Percentiles rank a stretch among this genome's conserved stretches.
These are phyloP conservation scores for Ilex asprella DNA, from an alignment of 257 asterid species.

Conservation along the genomic window DNA sequence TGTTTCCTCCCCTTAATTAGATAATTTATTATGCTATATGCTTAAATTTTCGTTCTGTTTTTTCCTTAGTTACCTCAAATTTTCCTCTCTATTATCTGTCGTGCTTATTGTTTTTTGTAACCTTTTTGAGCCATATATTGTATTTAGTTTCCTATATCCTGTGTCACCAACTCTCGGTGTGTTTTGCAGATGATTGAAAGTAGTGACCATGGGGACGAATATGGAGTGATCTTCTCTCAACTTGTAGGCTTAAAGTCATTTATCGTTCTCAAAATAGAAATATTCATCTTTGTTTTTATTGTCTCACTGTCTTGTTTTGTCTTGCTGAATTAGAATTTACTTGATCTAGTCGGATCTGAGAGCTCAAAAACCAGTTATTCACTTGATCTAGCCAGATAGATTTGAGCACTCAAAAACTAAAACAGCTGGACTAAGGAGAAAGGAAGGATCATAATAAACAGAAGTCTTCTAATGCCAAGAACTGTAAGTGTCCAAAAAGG, in stretches of 20 bases:
- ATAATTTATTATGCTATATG: too few relatives aligned
- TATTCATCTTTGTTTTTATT: conserved; percentile 1
- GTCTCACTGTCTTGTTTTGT: conserved; percentile 11
- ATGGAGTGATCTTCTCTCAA: conserved; percentile 93
- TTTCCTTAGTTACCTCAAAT: not conserved
- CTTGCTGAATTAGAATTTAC: conserved; percentile 55
- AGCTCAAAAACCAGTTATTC: conserved; percentile 33
- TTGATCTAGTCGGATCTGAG: conserved; percentile 97
- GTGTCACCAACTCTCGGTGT: too few relatives aligned
- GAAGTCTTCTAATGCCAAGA: conserved; percentile 97
- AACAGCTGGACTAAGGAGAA: conserved; percentile 88
- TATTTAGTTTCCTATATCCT: not conserved
- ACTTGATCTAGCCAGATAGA: too few relatives aligned
- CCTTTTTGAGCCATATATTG: not conserved
- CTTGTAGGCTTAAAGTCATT: conserved; percentile 48
- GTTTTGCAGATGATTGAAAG: too few relatives aligned
- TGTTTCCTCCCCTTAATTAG: too few relatives aligned
- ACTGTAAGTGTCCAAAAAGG: conserved; percentile 49
- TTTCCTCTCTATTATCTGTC: not conserved
- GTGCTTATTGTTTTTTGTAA: not conserved
- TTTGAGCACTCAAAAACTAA: conserved; percentile 41
- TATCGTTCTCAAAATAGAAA: conserved; percentile 9
- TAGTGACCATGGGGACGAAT: conserved; percentile 39
- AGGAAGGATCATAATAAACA: conserved; percentile 97
- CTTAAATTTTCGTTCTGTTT: too few relatives aligned